Evolutionary conservation across 495 filamentous ascomycete species (phyloP).

Genomic region (Neurospora tetrasperma): DNA sequence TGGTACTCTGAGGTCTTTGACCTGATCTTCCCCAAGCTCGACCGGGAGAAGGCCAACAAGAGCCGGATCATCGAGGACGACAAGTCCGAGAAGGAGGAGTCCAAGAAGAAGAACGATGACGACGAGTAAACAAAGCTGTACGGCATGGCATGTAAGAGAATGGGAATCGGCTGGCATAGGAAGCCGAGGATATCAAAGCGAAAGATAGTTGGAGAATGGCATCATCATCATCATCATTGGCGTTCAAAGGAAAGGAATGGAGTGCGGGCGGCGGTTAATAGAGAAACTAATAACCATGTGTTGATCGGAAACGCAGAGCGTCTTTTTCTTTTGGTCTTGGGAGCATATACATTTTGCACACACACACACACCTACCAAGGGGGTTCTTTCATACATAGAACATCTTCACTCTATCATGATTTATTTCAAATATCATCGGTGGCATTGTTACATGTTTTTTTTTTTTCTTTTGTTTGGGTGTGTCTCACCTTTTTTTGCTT

Average conservation of each 20-base stretch:
- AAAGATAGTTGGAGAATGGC: conserved; percentile 4
- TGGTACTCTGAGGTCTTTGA: conserved; percentile 96
- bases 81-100: conserved; percentile 36
- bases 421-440: neutral
- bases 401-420: neutral
- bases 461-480: neutral
- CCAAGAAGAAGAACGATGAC: conserved; percentile 18
- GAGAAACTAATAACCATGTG: neutral
- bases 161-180: neutral
- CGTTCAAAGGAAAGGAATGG: conserved; percentile 7
- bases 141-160: conserved; percentile 12
- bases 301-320: neutral
- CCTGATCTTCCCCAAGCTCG: conserved; percentile 76
- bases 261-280: neutral
- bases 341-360: neutral
- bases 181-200: neutral
- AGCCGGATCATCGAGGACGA: conserved; percentile 53
- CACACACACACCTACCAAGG: neutral
- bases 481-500: neutral
- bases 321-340: neutral
- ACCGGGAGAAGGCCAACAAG: conserved; percentile 60
- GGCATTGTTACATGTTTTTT: neutral
- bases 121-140: conserved; percentile 13
- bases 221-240: conserved; percentile 1
- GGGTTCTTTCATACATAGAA: neutral